Evolutionary conservation across 352 stramenopile genomes (phyloP).

Genomic region (Elongisporangium prolatum): DNA sequence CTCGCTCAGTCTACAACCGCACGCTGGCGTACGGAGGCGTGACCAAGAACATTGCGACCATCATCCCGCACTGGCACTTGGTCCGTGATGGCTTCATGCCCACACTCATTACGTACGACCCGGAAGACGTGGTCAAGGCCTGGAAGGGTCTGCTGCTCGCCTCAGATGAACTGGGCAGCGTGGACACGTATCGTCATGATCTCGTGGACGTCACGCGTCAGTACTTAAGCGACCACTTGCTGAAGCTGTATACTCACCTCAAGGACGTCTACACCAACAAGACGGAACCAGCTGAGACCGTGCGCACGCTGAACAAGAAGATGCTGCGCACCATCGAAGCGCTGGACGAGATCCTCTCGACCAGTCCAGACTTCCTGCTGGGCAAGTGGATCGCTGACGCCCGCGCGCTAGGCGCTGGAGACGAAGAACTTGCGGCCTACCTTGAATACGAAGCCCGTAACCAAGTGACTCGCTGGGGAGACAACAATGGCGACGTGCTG

Average conservation of each 20-base stretch:
- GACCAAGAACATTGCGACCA: constrained; percentile 64
- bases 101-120: constrained; percentile 68
- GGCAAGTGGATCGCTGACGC: constrained; percentile 69
- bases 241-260: constrained; percentile 57
- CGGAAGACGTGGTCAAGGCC: constrained; percentile 45
- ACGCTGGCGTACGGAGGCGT: constrained; percentile 59
- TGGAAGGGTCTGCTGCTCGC: constrained; percentile 53
- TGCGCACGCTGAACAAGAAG: constrained; percentile 34
- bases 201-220: constrained; percentile 79
- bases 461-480: constrained; percentile 75
- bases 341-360: constrained; percentile 60
- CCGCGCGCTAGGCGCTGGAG: constrained; percentile 26
- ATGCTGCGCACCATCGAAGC: constrained; percentile 47
- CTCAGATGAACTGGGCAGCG: constrained; percentile 22
- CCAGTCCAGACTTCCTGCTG: constrained; percentile 64
- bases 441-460: constrained; percentile 84
- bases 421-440: constrained; percentile 37
- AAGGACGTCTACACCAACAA: constrained; percentile 39
- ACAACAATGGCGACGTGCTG: constrained; percentile 68
- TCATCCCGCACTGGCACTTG: constrained; percentile 69
- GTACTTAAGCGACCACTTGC: constrained; percentile 59
- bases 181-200: constrained; percentile 70
- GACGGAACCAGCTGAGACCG: constrained; percentile 15
- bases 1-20: constrained; percentile 69
- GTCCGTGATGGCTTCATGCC: constrained; percentile 69